phyloP scores from a whole-genome alignment of 441 rosid genomes.

The Caryocar brasiliense region DNA sequence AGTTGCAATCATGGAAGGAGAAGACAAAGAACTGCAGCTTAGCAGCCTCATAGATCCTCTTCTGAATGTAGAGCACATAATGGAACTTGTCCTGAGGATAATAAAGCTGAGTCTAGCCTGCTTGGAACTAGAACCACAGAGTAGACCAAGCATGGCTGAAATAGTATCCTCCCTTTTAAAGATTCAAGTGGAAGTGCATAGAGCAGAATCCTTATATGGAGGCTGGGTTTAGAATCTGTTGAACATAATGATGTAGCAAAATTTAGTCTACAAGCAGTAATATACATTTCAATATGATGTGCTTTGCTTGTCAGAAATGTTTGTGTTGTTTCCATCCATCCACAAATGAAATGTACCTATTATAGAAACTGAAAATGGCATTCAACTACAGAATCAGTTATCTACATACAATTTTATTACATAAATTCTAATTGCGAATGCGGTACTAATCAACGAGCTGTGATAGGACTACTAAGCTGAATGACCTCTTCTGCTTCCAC shows the following conservation, averaged over 20 bases:
- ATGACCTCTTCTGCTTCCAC: slow-evolving; percentile 27
- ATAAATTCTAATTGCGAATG: not conserved
- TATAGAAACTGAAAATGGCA: too few species aligned
- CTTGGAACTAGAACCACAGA: slow-evolving; percentile 23
- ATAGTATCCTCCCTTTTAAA: slow-evolving; percentile 25
- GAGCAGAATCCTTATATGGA: slow-evolving; percentile 10
- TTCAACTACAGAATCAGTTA: too few species aligned
- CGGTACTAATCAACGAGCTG: slow-evolving; percentile 37
- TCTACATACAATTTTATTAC: slow-evolving; percentile 1
- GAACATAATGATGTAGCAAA: not conserved
- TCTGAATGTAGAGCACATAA: slow-evolving; percentile 1
- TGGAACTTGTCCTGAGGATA: slow-evolving; percentile 13
- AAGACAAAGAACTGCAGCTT: slow-evolving; percentile 10
- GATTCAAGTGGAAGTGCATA: slow-evolving; percentile 21
- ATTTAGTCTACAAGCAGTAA: too few species aligned
- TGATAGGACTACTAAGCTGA: slow-evolving; percentile 28
- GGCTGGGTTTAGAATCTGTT: not conserved
- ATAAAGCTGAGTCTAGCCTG: slow-evolving; percentile 22
- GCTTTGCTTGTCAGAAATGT: too few species aligned
- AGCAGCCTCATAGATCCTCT: slow-evolving; percentile 17
- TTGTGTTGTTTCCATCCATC: too few species aligned
- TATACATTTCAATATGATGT: too few species aligned
- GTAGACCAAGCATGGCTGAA: slow-evolving; percentile 31
- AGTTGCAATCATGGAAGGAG: slow-evolving; percentile 14
- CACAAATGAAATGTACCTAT: too few species aligned